Percentiles rank a stretch among this genome's conserved stretches.
phyloP scores from a whole-genome alignment of 2,329 filamentous ascomycete species.

The Plectosphaerella plurivora region DNA sequence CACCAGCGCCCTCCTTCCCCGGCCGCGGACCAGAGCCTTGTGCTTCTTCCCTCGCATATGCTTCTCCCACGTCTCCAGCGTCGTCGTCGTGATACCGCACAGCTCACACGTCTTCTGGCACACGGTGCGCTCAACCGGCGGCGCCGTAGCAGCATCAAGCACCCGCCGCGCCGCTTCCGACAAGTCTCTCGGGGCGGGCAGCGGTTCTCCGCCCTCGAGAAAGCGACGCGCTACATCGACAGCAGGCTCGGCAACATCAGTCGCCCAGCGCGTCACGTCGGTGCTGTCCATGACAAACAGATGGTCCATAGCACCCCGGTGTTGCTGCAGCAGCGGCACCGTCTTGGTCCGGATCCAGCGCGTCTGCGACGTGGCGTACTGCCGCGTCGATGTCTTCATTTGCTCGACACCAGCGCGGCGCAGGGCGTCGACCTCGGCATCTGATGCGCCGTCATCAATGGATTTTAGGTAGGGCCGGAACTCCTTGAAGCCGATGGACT shows the following conservation, averaged over 20 bases:
- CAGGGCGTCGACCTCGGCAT: slow-evolving; percentile 43
- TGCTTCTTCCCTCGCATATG: slow-evolving; percentile 33
- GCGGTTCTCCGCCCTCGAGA: slow-evolving; percentile 43
- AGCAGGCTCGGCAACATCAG: slow-evolving; percentile 63
- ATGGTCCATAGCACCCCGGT: slow-evolving; percentile 44
- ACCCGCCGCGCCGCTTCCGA: slow-evolving; percentile 47
- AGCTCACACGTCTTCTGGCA: slow-evolving; percentile 63
- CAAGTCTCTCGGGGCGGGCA: slow-evolving; percentile 46
- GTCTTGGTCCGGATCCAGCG: slow-evolving; percentile 86
- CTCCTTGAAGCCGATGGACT: slow-evolving; percentile 94
- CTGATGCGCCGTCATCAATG: slow-evolving; percentile 10
- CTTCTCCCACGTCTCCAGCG: slow-evolving; percentile 42
- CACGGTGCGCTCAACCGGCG: slow-evolving; percentile 45
- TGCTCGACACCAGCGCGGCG: slow-evolving; percentile 61
- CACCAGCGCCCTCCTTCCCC: slow-evolving; percentile 31
- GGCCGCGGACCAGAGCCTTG: slow-evolving; percentile 25
- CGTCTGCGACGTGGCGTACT: slow-evolving; percentile 81
- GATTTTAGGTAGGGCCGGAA: slow-evolving; percentile 67
- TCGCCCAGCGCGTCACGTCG: slow-evolving; percentile 56
- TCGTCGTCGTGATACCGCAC: slow-evolving; percentile 62
- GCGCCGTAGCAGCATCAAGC: slow-evolving; percentile 44
- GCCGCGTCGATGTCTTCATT: slow-evolving; percentile 77
- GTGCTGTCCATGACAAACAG: slow-evolving; percentile 82
- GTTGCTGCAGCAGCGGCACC: slow-evolving; percentile 60
- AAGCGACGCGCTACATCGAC: slow-evolving; percentile 58